Base-by-base conservation (phyloP, 257 asterid genomes). In the Leonotis leonurus region DNA sequence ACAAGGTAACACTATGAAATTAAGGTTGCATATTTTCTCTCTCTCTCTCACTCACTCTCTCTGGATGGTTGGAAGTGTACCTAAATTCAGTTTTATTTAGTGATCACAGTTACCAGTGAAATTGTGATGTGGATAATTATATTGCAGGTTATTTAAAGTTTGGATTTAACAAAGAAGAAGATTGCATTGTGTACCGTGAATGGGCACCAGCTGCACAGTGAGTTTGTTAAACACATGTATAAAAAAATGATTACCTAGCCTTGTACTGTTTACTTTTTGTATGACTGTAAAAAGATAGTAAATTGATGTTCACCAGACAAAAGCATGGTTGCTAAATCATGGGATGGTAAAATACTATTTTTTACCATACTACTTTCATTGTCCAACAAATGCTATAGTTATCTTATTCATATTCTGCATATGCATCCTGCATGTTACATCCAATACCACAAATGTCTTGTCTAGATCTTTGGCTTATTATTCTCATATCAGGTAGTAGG, bases 121-220 rank as follows among this genome's bases (percentile, higher is more conserved):
- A 46, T 4, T 43, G 35, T 14, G 25, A 4, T 10, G 26, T 33
- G 44, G 6, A 52, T 48, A 51, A 29, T 60, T 44, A 46, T 43
- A 43, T 72, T 11, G 39, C 84, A 89, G 99, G 99, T 70, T 92
- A 89, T 69, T 43, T 71, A 71, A 84, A 74, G 72, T 89, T 83
- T 56, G 97, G 99, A 52, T 92, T 89, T 63, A 89, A 87, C 72
- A 78, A 80, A 41, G 96, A 85, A 74, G 85, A 92, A 49, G 94
- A 85, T 73, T 73, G 81, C 84, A 75, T 80, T 39, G 78, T 85
- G 68, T 89, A 89, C 75, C 82, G 89, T 67, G 97, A 89, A 77
- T 92, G 99, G 99, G 94, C 95, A 51, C 97, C 99, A 70, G 94
- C 96, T 49, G 99, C 99, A 58, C 81, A 77, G 99, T 89, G 71